Conservation (phyloP, 1,284 basidiomycete genomes). For the Ganoderma boninense region DNA sequence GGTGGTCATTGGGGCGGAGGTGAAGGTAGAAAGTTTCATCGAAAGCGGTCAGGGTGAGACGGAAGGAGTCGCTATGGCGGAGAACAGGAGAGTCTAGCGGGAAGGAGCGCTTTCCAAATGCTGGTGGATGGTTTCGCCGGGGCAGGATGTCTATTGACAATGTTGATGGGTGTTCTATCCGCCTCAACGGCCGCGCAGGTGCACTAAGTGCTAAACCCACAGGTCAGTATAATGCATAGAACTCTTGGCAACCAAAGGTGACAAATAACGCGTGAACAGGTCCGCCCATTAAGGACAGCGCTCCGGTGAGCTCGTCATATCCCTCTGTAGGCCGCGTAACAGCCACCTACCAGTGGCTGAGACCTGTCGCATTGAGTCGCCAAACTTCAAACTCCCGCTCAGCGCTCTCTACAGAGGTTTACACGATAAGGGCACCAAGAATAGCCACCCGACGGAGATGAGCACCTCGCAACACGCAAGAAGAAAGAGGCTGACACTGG, state of each 20-base stretch:
- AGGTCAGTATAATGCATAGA: background rate
- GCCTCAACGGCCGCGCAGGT: conserved; percentile 62
- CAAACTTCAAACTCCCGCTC: too few species aligned
- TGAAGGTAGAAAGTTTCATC: conserved; percentile 71
- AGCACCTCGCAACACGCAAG: too few species aligned
- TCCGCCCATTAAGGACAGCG: background rate
- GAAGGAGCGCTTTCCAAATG: conserved; percentile 45
- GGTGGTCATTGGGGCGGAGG: conserved; percentile 76
- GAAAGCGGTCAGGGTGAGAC: conserved; percentile 70
- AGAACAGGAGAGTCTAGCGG: conserved; percentile 51
- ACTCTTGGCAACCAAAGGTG: background rate
- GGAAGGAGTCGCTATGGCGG: conserved; percentile 69
- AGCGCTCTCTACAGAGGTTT: too few species aligned
- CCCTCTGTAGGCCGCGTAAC: background rate
- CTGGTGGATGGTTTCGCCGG: conserved; percentile 46
- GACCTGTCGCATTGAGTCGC: too few species aligned
- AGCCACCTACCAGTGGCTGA: too few species aligned
- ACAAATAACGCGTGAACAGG: background rate
- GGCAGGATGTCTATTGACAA: conserved; percentile 74
- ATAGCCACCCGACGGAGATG: too few species aligned
- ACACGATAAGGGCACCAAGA: too few species aligned
- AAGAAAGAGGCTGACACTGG: too few species aligned
- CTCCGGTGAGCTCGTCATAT: background rate
- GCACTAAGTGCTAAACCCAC: conserved; percentile 44
- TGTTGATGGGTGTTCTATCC: conserved; percentile 64